Percentiles rank a stretch among this genome's conserved stretches.
Conservation (phyloP, 2,329 filamentous ascomycete genomes). For the Trichoderma sp. region DNA sequence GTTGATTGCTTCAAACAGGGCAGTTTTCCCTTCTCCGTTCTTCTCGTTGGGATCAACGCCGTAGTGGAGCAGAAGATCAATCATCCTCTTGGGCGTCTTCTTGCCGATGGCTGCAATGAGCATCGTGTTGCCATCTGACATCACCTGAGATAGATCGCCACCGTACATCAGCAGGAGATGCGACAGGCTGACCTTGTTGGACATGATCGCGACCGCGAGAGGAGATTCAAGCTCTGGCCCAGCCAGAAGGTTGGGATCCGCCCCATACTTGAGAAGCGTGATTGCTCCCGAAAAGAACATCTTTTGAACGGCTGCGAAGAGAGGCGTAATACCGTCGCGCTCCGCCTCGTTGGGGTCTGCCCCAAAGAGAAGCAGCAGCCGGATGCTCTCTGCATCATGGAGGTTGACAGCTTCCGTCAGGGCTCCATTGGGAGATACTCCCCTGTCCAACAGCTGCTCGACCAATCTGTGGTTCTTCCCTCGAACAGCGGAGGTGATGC, state of each 20-base stretch:
- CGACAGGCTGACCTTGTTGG: conserved; percentile 58
- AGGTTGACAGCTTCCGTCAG: conserved; percentile 57
- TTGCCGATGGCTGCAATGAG: conserved; percentile 63
- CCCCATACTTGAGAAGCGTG: conserved; percentile 65
- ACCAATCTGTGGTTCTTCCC: conserved; percentile 58
- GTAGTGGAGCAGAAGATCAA: conserved; percentile 63
- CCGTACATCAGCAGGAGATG: conserved; percentile 65
- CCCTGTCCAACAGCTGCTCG: conserved; percentile 60
- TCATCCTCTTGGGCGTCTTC: conserved; percentile 55
- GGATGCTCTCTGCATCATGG: conserved; percentile 56
- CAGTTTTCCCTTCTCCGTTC: conserved; percentile 63
- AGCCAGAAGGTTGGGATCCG: conserved; percentile 56
- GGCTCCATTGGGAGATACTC: conserved; percentile 54
- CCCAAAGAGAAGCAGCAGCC: conserved; percentile 59
- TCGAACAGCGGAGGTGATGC: conserved; percentile 58
- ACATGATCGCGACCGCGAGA: conserved; percentile 52
- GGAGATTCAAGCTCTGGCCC: conserved; percentile 58
- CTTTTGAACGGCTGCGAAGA: conserved; percentile 54
- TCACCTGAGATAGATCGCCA: conserved; percentile 57
- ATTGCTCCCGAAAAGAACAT: conserved; percentile 60
- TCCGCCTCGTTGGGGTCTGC: conserved; percentile 58
- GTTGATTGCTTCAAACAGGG: conserved; percentile 64
- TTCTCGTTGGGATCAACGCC: conserved; percentile 61
- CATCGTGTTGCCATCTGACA: conserved; percentile 61
- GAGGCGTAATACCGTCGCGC: conserved; percentile 53